Evolutionary conservation across 1,284 basidiomycete species (phyloP).

Genomic region (Cutaneotrichosporon sp.): DNA sequence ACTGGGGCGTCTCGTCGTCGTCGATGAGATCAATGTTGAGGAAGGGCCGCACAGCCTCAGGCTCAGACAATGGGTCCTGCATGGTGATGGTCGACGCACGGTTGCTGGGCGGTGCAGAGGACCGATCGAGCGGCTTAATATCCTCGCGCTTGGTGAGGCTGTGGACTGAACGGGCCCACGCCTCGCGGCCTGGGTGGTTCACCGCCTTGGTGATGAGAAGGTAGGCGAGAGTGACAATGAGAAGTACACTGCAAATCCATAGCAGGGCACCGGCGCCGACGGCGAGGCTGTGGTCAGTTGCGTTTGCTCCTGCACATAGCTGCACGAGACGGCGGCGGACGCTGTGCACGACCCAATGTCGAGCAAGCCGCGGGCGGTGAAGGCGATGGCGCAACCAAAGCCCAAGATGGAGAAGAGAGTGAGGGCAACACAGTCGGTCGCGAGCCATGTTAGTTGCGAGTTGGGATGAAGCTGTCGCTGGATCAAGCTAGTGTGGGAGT

Average conservation of each 20-base stretch:
- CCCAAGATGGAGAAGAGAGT: not conserved
- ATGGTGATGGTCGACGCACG: not conserved
- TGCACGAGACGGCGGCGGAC: not conserved
- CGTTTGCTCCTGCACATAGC: not conserved
- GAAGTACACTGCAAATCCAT: not conserved
- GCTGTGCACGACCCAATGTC: not conserved
- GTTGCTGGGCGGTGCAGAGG: not conserved
- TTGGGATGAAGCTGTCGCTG: not conserved
- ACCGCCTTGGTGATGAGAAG: conserved; percentile 1
- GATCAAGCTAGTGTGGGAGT: conserved; percentile 2
- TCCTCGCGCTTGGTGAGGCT: not conserved
- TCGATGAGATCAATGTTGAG: not conserved
- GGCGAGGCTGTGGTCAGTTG: not conserved
- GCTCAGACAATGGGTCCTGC: not conserved
- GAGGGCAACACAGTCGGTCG: not conserved
- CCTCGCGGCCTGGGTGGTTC: not conserved
- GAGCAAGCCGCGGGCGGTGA: not conserved
- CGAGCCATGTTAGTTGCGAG: not conserved
- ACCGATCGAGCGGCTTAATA: not conserved
- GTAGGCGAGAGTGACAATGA: not conserved
- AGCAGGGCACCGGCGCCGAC: not conserved
- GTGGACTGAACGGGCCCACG: not conserved
- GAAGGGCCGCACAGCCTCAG: not conserved
- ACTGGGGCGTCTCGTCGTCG: not conserved
- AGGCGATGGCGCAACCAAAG: not conserved